Evolutionary conservation across 1,284 basidiomycete genomes (phyloP).

Genomic region (Neonothopanus nambi): DNA sequence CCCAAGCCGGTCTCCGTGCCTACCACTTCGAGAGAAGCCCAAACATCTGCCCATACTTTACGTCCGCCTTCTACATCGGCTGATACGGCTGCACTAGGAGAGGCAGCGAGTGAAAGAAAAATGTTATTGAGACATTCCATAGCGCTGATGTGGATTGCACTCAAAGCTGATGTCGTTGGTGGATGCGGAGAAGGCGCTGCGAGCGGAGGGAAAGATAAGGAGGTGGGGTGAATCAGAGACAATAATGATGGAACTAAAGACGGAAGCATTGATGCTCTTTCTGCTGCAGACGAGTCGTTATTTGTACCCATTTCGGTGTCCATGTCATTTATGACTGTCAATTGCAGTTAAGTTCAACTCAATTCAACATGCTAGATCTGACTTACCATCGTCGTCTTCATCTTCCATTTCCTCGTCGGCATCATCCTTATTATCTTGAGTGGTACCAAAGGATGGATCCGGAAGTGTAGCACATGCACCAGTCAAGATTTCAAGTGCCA

Average conservation of each 20-base stretch:
- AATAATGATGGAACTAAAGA: constrained; percentile 63
- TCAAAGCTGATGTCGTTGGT: constrained; percentile 81
- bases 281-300: constrained; percentile 28
- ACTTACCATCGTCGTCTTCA: constrained; percentile 32
- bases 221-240: constrained; percentile 67
- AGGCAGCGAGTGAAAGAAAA: constrained; percentile 70
- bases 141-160: constrained; percentile 80
- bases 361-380: background rate
- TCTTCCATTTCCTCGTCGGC: constrained; percentile 35
- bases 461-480: constrained; percentile 86
- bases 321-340: constrained; percentile 27
- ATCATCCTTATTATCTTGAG: constrained; percentile 34
- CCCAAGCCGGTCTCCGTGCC: constrained; percentile 62
- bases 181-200: constrained; percentile 71
- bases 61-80: constrained; percentile 50
- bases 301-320: constrained; percentile 34
- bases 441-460: constrained; percentile 47
- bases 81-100: constrained; percentile 38
- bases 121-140: constrained; percentile 92
- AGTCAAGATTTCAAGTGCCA: constrained; percentile 85
- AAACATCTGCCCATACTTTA: constrained; percentile 62
- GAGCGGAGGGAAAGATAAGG: constrained; percentile 79
- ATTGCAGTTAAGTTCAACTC: background rate
- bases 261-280: constrained; percentile 38
- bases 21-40: constrained; percentile 54